Conservation (phyloP, 208 protist genomes). For the Trypanosoma caninum region DNA sequence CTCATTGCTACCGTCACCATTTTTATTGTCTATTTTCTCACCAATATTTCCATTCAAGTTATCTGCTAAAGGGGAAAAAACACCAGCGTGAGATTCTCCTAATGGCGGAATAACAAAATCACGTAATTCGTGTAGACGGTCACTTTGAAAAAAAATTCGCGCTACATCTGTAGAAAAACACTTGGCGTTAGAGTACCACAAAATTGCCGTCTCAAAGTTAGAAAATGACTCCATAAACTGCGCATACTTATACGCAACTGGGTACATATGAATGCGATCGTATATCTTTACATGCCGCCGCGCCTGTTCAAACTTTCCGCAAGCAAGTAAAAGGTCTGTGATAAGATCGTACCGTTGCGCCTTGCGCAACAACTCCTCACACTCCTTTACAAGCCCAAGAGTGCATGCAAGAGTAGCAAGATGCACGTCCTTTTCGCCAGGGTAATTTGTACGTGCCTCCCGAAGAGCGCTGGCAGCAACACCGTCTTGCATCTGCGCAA, state of each 20-base stretch:
- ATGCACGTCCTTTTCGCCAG: conserved; percentile 86
- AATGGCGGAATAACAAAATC: conserved; percentile 63
- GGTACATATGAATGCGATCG: conserved; percentile 92
- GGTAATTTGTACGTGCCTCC: conserved; percentile 76
- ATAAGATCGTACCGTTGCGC: conserved; percentile 93
- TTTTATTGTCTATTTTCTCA: neutral
- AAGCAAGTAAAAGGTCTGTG: conserved; percentile 90
- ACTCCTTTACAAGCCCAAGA: conserved; percentile 93
- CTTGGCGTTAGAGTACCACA: conserved; percentile 91
- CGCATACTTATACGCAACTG: conserved; percentile 93
- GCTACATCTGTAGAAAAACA: conserved; percentile 91
- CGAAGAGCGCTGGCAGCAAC: conserved; percentile 86
- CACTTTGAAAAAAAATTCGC: conserved; percentile 90
- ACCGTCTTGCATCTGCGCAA: conserved; percentile 94
- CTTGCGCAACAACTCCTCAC: conserved; percentile 70
- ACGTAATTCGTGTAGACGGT: conserved; percentile 80
- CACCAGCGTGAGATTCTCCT: conserved; percentile 1
- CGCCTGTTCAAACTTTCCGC: conserved; percentile 93
- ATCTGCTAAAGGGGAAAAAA: neutral
- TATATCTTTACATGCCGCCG: conserved; percentile 84
- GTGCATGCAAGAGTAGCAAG: conserved; percentile 94
- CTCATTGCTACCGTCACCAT: neutral
- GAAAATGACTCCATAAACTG: conserved; percentile 93
- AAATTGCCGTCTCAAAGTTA: conserved; percentile 87
- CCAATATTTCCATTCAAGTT: neutral